phyloP scores from a whole-genome alignment of 441 rosid species.

The Erodium moschatum region DNA sequence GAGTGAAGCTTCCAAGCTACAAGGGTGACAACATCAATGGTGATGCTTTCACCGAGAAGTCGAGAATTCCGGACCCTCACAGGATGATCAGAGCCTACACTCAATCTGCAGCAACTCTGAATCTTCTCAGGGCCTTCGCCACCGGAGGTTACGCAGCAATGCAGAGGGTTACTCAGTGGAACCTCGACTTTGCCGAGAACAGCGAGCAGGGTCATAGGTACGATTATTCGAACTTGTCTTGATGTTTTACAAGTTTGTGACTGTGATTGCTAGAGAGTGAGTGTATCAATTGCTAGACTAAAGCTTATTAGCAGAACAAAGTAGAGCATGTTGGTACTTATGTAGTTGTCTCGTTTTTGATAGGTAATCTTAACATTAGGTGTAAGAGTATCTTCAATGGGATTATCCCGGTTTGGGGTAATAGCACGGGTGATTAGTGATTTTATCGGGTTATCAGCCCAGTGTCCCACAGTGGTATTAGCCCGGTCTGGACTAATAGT shows the following conservation, averaged over 20 bases:
- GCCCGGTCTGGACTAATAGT: too few species aligned
- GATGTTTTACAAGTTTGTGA: background rate
- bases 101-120: constrained; percentile 17
- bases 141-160: constrained; percentile 22
- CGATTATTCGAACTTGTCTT: background rate
- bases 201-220: constrained; percentile 21
- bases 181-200: constrained; percentile 21
- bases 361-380: too few species aligned
- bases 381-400: too few species aligned
- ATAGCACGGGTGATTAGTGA: too few species aligned
- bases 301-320: background rate
- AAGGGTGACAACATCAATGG: constrained; percentile 23
- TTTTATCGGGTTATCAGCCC: too few species aligned
- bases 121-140: constrained; percentile 22
- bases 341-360: too few species aligned
- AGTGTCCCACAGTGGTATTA: too few species aligned
- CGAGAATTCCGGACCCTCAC: constrained; percentile 20
- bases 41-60: constrained; percentile 17
- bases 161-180: constrained; percentile 23
- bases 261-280: background rate
- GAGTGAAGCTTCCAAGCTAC: constrained; percentile 21
- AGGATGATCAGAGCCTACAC: constrained; percentile 21
- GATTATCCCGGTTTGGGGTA: too few species aligned
- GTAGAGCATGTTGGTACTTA: too few species aligned
- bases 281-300: background rate